phyloP scores from a whole-genome alignment of 1,139 yeast genomes.

The Trichomonascaceae sp. region DNA sequence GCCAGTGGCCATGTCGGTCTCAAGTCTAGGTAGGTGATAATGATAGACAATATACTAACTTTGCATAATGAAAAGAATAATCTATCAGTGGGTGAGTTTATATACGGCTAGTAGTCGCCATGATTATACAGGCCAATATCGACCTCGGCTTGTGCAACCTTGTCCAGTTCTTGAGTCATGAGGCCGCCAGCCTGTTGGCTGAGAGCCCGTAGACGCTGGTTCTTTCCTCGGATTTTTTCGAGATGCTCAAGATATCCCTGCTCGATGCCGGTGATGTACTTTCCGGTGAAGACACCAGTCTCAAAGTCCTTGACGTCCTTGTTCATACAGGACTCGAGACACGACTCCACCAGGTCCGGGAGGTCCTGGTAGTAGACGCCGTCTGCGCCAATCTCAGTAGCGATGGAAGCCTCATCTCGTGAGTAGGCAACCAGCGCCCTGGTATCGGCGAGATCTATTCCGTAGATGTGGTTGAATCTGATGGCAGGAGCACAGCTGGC shows the following conservation, averaged over 20 bases:
- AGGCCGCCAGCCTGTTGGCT: constrained; percentile 23
- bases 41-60: neutral
- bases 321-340: constrained; percentile 27
- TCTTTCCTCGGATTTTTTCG: constrained; percentile 71
- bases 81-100: neutral
- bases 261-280: constrained; percentile 85
- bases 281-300: constrained; percentile 95
- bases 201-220: constrained; percentile 45
- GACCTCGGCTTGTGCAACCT: constrained; percentile 65
- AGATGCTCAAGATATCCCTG: constrained; percentile 68
- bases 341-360: constrained; percentile 70
- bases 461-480: constrained; percentile 88
- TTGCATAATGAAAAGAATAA: no score
- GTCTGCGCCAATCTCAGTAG: constrained; percentile 81
- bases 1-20: constrained; percentile 45
- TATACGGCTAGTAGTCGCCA: constrained; percentile 41
- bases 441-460: constrained; percentile 93
- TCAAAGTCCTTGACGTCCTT: constrained; percentile 48
- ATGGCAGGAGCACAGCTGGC: constrained; percentile 98
- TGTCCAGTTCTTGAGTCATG: constrained; percentile 26
- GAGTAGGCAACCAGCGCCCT: constrained; percentile 85
- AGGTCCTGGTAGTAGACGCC: constrained; percentile 78
- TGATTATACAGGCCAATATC: constrained; percentile 84
- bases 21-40: neutral
- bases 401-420: constrained; percentile 59